Base-by-base conservation (phyloP, 2,329 filamentous ascomycete genomes). In the Scedosporium boydii region DNA sequence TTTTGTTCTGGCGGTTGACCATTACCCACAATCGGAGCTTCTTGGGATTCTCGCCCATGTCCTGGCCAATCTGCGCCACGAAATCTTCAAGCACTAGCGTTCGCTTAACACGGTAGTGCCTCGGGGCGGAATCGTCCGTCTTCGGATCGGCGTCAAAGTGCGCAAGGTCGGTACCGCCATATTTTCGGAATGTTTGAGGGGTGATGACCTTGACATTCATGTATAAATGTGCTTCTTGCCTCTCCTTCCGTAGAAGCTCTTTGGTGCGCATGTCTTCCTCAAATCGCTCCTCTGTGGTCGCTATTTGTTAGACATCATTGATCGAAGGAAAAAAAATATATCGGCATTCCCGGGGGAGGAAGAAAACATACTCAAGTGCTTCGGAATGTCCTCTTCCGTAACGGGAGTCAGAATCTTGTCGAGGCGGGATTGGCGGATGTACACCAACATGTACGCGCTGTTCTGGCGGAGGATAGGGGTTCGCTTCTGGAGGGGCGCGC, bases 381-480 rank as follows among this genome's bases (percentile, higher is more conserved):
- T 73, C 2, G 95, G 96, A 16, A 92, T 90, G 69, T 96, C 88
- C 2, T 89, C 83, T 66, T 88, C 82, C n/a, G 84, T 82, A 44
- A 95, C 89, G 0, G 87, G 84, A 51, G 88, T 85, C 61, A 99
- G 81, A 58, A 98, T 87, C 67, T 90, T 82, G 70, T 96, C 90
- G n/a, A 96, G 76, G 63, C 88, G 85, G 60, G 88, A 89, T 72
- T 96, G 90, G 56, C 95, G 88, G 67, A 99, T 91, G 71, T 99
- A 99, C 1, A 99, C 96, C 80, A 99, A 77, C 95, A 99, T 99
- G 80, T 99, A 99, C 4, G 95, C 96, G 73, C 93, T 99, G 75
- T 87, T 88, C 64, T 86, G 84, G 61, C 86, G 81, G 76, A 87
- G 82, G 68, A 85, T 74, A 1, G 84, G 83, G 3, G 78, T 74